Evolutionary conservation across 192 early-diverging fungal genomes (phyloP).

Genomic region (Powellomyces hirtus): DNA sequence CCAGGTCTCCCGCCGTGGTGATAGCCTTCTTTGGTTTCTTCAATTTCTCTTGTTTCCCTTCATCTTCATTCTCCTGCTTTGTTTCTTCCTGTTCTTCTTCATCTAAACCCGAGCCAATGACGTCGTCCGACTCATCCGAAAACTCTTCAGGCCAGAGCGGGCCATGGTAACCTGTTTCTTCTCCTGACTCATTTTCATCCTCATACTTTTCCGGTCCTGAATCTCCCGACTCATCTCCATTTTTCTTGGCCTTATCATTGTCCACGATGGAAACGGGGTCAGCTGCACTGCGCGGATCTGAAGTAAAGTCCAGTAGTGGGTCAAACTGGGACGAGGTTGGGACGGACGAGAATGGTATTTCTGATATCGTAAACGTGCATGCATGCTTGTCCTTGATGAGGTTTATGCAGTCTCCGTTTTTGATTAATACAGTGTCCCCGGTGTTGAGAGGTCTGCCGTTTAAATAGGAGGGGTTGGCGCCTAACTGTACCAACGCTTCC

Average conservation of each 20-base stretch:
- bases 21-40: too few species aligned
- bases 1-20: too few species aligned
- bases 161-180: background rate
- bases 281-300: background rate
- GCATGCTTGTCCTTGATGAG: conserved; percentile 7
- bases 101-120: conserved; percentile 23
- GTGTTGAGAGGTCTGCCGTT: conserved; percentile 7
- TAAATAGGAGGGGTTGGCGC: conserved; percentile 16
- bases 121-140: conserved; percentile 20
- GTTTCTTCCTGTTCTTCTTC: background rate
- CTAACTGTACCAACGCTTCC: too few species aligned
- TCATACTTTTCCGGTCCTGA: background rate
- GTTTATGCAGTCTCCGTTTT: conserved; percentile 4
- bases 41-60: too few species aligned
- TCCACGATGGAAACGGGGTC: background rate
- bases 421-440: background rate
- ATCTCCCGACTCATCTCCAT: background rate
- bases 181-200: background rate
- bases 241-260: background rate
- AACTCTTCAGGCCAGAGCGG: conserved; percentile 29
- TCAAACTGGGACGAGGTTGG: background rate
- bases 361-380: conserved; percentile 1
- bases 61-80: too few species aligned
- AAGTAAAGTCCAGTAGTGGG: too few species aligned
- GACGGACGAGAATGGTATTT: conserved; percentile 14